These are phyloP conservation scores for Pezicula neosporulosa DNA, from an alignment of 2,329 filamentous ascomycete genomes.

Conservation along the genomic window DNA sequence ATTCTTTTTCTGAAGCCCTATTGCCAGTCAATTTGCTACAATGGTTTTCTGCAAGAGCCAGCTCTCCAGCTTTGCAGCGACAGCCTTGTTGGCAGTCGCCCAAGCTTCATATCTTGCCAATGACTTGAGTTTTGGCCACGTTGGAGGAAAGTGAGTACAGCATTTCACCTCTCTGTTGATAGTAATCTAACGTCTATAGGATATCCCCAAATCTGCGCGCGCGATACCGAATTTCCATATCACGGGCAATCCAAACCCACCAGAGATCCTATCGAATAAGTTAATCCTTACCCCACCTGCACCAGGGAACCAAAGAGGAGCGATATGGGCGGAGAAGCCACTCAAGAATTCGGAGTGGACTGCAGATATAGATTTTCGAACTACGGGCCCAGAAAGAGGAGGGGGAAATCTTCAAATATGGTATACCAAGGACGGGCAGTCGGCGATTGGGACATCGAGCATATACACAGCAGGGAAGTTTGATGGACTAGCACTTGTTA, in stretches of 20 bases:
- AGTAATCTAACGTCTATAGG: slow-evolving; percentile 14
- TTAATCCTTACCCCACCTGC: slow-evolving; percentile 86
- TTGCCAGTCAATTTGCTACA: slow-evolving; percentile 1
- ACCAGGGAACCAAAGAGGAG: slow-evolving; percentile 80
- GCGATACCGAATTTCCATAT: slow-evolving; percentile 27
- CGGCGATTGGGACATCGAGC: slow-evolving; percentile 65
- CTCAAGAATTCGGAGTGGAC: slow-evolving; percentile 70
- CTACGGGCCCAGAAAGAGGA: slow-evolving; percentile 78
- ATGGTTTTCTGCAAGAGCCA: slow-evolving; percentile 18
- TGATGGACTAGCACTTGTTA: slow-evolving; percentile 82
- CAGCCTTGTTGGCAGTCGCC: slow-evolving; percentile 22
- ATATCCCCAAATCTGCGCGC: slow-evolving; percentile 27
- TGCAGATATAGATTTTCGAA: slow-evolving; percentile 82
- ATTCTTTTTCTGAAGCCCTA: slow-evolving; percentile 5
- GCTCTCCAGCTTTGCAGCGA: slow-evolving; percentile 20
- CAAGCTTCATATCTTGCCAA: slow-evolving; percentile 27
- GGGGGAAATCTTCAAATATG: slow-evolving; percentile 92
- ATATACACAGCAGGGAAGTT: slow-evolving; percentile 83
- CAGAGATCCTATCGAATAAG: slow-evolving; percentile 79
- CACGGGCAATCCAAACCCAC: slow-evolving; percentile 42
- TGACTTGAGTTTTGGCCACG: slow-evolving; percentile 42
- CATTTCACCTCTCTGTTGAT: not conserved
- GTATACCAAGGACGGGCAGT: slow-evolving; percentile 71
- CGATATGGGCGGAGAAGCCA: slow-evolving; percentile 70
- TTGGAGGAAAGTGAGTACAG: slow-evolving; percentile 22